Conservation (phyloP, 768 basidiomycete genomes). For the Rhizopogon roseolus region DNA sequence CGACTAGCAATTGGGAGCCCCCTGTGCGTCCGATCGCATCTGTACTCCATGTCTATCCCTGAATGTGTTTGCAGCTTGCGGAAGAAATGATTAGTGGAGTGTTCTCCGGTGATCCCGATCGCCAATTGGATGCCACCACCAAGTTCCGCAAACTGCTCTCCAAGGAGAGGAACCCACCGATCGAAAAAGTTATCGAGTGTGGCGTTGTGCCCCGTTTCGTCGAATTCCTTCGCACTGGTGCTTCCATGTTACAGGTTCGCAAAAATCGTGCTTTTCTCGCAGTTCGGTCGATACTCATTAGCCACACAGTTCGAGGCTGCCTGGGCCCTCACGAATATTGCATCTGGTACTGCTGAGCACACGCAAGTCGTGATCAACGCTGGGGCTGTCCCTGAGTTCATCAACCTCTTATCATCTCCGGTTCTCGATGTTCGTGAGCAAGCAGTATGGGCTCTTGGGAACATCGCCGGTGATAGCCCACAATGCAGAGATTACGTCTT, state of each 20-base stretch:
- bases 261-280: slow-evolving; percentile 4
- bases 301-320: slow-evolving; percentile 83
- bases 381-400: slow-evolving; percentile 94
- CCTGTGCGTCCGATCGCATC: slow-evolving; percentile 42
- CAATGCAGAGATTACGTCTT: slow-evolving; percentile 97
- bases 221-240: slow-evolving; percentile 78
- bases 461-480: slow-evolving; percentile 98
- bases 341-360: slow-evolving; percentile 96
- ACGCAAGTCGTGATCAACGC: slow-evolving; percentile 97
- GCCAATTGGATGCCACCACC: slow-evolving; percentile 94
- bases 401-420: slow-evolving; percentile 90
- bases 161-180: slow-evolving; percentile 99
- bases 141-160: slow-evolving; percentile 98
- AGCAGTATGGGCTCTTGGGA: slow-evolving; percentile 98
- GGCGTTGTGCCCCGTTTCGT: slow-evolving; percentile 97
- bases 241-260: slow-evolving; percentile 80
- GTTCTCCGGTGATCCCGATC: slow-evolving; percentile 87
- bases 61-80: slow-evolving; percentile 49
- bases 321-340: slow-evolving; percentile 97
- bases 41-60: slow-evolving; percentile 6
- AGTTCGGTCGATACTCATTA: slow-evolving; percentile 6
- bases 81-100: slow-evolving; percentile 93
- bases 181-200: slow-evolving; percentile 96
- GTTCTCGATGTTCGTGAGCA: slow-evolving; percentile 98
- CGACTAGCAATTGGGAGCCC: slow-evolving; percentile 66